Base-by-base conservation (phyloP, 2,329 filamentous ascomycete species). In the Aspergillus spinulosporus region DNA sequence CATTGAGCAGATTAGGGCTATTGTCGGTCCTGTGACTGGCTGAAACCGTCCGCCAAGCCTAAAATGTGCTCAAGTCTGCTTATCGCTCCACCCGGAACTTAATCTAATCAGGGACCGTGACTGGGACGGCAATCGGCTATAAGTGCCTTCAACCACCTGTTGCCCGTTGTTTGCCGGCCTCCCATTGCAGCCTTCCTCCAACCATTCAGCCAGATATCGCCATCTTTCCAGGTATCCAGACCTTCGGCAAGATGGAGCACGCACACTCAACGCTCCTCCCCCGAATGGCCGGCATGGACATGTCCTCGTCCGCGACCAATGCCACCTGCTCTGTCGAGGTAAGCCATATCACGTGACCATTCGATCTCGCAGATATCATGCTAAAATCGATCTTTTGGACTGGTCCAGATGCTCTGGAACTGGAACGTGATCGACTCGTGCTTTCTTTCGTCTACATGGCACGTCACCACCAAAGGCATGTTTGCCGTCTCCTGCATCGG, bases 401-500 rank as follows among this genome's bases (percentile, higher is more conserved):
- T 12, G n/a, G 34, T 37, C 34, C 21, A 21, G 64, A 67, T 67
- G 65, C 46, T 67, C 31, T 67, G 65, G 57, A 67, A 67, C 51
- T 67, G 65, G 59, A 53, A 62, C 37, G 62, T 61, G 1, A 63
- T 64, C 34, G 62, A 67, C 49, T 56, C 62, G n/a, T 67, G 65
- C 36, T 60, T 60, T 42, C 58, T 60, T 36, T 42, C 58, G 5
- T 49, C 52, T 3, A 40, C 52, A 36, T 60, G 58, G 58, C 55
- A 60, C 46, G 47, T 60, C 49, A 56, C 49, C 7, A 50, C 55
- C 9, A 43, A 54, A 14, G 58, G 49, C 52, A 52, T 53, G 44
- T 60, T 60, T 36, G 58, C 58, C 49, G 58, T 58, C 36, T 58
- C 58, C 26, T 60, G 58, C 56, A 60, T 60, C 43, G 58, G 55